Base-by-base conservation (phyloP, 2,329 filamentous ascomycete genomes). In the Fusarium euwallaceae region DNA sequence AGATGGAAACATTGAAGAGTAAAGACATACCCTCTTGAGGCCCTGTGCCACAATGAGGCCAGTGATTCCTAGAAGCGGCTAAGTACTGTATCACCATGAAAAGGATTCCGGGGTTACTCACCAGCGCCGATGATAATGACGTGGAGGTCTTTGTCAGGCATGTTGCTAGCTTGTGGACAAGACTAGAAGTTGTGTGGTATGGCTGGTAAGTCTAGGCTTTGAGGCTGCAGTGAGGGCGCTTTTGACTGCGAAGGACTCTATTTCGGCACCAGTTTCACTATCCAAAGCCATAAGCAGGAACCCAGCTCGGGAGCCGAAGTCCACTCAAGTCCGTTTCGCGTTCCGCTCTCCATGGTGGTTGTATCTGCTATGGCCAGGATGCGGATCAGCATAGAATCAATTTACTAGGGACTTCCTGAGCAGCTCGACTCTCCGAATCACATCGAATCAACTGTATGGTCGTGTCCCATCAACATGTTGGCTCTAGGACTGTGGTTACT, bases 121-220 rank as follows among this genome's bases (percentile, higher is more conserved):
- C 72, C 74, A 36, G 74, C 72, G 27, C 74, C 74, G 17, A 76
- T 69, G 27, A 76, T 72, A 24, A 76, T 70, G 24, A 76, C 66
- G 22, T 75, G 70, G 5, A 76, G 53, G 16, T 73, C 70, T 17
- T 67, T 69, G 29, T 32, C 17, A 16, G 74, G 36, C 74, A 76
- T 76, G 12, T 61, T 71, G 16, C 39, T 29, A 4, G 14, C 43
- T 62, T 43, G 20, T 14, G 9, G 17, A 12, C 12, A 32, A n/a
- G 14, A 6, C 14, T 6, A 12, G 51, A 61, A 41, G 14, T 2
- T 24, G n/a, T 43, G 32, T 4, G 9, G 29, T 12, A 43, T 17
- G 37, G 22, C 4, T 10, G 39, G 2, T 32, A 24, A 6, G 34
- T 14, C 16, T 14, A 27, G 34, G 8, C 27, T 17, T 34, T 7